Conservation (phyloP, 2,329 filamentous ascomycete species). For the Aspergillus sp. region DNA sequence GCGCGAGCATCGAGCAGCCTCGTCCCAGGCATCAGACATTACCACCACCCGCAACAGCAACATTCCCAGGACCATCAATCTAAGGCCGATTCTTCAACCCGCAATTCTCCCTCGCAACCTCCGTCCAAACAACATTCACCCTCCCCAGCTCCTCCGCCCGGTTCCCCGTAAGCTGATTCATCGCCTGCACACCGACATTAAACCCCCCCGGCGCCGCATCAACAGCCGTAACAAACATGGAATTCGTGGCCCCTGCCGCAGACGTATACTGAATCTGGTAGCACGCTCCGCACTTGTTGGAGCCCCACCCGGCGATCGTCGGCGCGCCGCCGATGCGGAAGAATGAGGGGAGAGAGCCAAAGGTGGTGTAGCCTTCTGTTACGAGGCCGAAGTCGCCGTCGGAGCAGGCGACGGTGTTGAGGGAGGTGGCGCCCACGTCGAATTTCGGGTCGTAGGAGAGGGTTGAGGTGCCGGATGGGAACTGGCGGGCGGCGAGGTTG, state of each 20-base stretch:
- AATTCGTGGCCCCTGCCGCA: slow-evolving; percentile 39
- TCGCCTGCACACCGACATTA: slow-evolving; percentile 54
- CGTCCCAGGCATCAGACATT: too few relatives aligned
- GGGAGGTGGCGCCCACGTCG: slow-evolving; percentile 61
- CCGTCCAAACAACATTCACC: slow-evolving; percentile 38
- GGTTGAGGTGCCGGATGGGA: slow-evolving; percentile 31
- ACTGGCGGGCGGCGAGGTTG: slow-evolving; percentile 19
- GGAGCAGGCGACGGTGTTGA: slow-evolving; percentile 57
- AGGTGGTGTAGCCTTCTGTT: slow-evolving; percentile 41
- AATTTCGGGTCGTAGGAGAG: slow-evolving; percentile 76
- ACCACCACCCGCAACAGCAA: too few relatives aligned
- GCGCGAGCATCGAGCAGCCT: too few relatives aligned
- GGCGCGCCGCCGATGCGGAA: slow-evolving; percentile 56
- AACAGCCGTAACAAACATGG: slow-evolving; percentile 55
- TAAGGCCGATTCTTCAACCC: not conserved
- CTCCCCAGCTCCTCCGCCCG: slow-evolving; percentile 51
- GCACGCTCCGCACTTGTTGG: slow-evolving; percentile 57
- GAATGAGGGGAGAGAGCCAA: slow-evolving; percentile 52
- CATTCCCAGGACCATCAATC: too few relatives aligned
- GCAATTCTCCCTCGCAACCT: slow-evolving; percentile 26
- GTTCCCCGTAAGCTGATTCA: slow-evolving; percentile 55
- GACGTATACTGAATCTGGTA: slow-evolving; percentile 54
- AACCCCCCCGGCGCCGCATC: slow-evolving; percentile 53
- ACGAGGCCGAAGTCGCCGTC: slow-evolving; percentile 42
- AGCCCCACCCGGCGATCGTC: slow-evolving; percentile 54